Conservation (phyloP, 495 filamentous ascomycete species). For the Penicillium arizonense region DNA sequence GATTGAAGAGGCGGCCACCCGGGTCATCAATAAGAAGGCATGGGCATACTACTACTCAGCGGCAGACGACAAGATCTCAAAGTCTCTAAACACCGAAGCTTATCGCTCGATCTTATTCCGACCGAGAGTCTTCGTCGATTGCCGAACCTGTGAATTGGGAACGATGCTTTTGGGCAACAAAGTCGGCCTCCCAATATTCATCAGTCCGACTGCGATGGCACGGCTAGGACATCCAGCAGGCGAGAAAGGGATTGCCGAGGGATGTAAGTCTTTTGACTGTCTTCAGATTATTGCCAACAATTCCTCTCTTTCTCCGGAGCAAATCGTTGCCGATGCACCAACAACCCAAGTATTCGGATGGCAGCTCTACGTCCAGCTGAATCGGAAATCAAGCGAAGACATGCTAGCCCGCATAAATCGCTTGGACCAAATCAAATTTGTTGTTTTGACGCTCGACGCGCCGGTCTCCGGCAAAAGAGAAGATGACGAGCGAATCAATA, state of each 20-base stretch:
- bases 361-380: conserved; percentile 72
- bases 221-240: conserved; percentile 60
- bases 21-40: conserved; percentile 57
- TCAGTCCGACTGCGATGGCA: conserved; percentile 70
- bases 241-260: conserved; percentile 59
- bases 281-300: conserved; percentile 49
- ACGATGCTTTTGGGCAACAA: conserved; percentile 56
- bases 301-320: conserved; percentile 55
- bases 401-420: conserved; percentile 42
- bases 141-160: conserved; percentile 44
- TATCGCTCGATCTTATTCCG: conserved; percentile 61
- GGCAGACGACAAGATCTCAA: conserved; percentile 65
- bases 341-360: conserved; percentile 52
- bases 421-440: conserved; percentile 43
- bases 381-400: conserved; percentile 54
- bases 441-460: conserved; percentile 82
- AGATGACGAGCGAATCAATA: conserved; percentile 67
- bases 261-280: conserved; percentile 41
- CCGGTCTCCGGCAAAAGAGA: conserved; percentile 84
- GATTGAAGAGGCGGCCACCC: conserved; percentile 59
- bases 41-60: conserved; percentile 74
- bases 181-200: conserved; percentile 56
- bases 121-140: conserved; percentile 67
- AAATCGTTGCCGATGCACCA: conserved; percentile 51
- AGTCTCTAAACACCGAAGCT: conserved; percentile 40